phyloP scores from a whole-genome alignment of 805 yeast genomes.

The Lipomyces sp. region DNA sequence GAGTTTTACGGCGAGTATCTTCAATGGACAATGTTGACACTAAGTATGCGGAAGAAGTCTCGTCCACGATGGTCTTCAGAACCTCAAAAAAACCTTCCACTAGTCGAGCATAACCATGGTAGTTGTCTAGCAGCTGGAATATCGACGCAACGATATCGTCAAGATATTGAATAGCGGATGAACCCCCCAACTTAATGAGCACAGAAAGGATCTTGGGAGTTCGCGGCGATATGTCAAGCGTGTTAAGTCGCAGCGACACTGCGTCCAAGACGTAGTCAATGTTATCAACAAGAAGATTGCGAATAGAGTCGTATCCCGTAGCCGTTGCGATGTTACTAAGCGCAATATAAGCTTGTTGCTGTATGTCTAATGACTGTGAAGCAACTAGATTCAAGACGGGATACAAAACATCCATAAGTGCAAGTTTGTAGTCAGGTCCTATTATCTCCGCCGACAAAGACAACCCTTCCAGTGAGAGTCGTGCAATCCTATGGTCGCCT shows the following conservation, averaged over 20 bases:
- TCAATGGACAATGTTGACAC: conserved; percentile 4
- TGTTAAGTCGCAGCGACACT: conserved; percentile 64
- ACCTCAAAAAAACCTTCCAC: conserved; percentile 72
- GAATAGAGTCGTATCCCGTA: conserved; percentile 53
- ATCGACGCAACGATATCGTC: conserved; percentile 71
- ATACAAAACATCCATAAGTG: conserved; percentile 67
- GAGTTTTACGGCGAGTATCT: conserved; percentile 7
- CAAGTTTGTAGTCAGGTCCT: conserved; percentile 46
- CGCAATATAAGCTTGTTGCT: conserved; percentile 54
- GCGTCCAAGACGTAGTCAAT: conserved; percentile 79
- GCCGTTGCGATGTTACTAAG: conserved; percentile 49
- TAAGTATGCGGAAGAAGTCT: conserved; percentile 8
- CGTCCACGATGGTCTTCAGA: conserved; percentile 57
- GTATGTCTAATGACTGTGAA: conserved; percentile 45
- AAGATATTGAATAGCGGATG: conserved; percentile 58
- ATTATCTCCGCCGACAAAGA: conserved; percentile 27
- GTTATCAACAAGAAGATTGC: conserved; percentile 57
- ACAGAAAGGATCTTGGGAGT: conserved; percentile 67
- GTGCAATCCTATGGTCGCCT: conserved; percentile 13
- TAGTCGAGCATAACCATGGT: conserved; percentile 73
- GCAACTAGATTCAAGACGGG: conserved; percentile 74
- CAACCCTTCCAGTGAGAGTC: conserved; percentile 29
- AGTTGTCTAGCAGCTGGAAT: conserved; percentile 74
- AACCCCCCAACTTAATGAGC: conserved; percentile 68
- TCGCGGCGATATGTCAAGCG: conserved; percentile 70